phyloP scores from a whole-genome alignment of 306 rosid species.

The Vigna radiata region DNA sequence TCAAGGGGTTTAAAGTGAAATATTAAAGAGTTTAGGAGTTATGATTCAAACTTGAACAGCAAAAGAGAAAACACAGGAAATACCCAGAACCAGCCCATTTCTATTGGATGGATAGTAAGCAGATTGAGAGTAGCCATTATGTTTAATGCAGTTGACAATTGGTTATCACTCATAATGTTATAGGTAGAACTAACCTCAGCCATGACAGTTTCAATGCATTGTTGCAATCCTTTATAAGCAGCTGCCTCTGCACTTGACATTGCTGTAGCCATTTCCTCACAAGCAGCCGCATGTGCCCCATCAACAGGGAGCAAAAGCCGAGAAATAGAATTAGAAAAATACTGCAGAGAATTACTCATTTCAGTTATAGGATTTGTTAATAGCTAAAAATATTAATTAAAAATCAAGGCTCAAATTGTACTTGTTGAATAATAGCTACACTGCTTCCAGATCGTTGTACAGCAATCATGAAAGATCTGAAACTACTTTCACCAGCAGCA shows the following conservation, averaged over 20 bases:
- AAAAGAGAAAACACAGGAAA: not conserved
- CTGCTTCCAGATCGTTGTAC: constrained; percentile 99
- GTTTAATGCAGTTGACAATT: constrained; percentile 26
- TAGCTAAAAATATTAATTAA: constrained; percentile 33
- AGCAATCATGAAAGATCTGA: constrained; percentile 99
- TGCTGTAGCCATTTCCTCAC: constrained; percentile 98
- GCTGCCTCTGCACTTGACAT: constrained; percentile 99
- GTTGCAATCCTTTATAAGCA: constrained; percentile 87
- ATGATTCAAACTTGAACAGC: constrained; percentile 24
- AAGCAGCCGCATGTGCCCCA: constrained; percentile 99
- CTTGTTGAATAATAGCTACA: constrained; percentile 98
- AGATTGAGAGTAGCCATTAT: constrained; percentile 25
- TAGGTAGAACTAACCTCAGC: constrained; percentile 78
- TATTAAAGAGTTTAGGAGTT: constrained; percentile 12
- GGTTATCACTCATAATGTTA: constrained; percentile 24
- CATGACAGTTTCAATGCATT: constrained; percentile 96
- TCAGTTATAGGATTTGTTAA: constrained; percentile 36
- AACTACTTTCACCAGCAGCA: constrained; percentile 99
- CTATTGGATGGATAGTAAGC: constrained; percentile 30
- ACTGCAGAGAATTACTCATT: constrained; percentile 62
- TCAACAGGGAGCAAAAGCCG: constrained; percentile 98
- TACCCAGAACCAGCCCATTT: constrained; percentile 17
- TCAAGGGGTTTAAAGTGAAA: constrained; percentile 40
- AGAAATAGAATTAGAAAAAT: constrained; percentile 92
- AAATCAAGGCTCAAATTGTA: constrained; percentile 51